Evolutionary conservation across 2,329 filamentous ascomycete species (phyloP).

Genomic region (Xylaria sp.): DNA sequence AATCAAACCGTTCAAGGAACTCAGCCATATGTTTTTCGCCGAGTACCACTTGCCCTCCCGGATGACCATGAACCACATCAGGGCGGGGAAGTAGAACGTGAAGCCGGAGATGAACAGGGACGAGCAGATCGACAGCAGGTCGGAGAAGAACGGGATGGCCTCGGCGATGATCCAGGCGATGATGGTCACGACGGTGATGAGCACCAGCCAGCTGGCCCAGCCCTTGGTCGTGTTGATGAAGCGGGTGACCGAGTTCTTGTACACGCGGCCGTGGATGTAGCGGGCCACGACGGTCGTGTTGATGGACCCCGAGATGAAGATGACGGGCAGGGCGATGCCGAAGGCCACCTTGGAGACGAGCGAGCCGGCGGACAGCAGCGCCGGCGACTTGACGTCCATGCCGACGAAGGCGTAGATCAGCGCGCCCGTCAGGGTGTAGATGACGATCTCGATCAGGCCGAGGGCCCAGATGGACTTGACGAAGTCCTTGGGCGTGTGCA

Average conservation of each 20-base stretch:
- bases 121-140: slow-evolving; percentile 61
- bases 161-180: slow-evolving; percentile 72
- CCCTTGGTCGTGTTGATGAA: slow-evolving; percentile 40
- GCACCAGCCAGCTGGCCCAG: slow-evolving; percentile 55
- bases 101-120: slow-evolving; percentile 56
- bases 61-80: slow-evolving; percentile 41
- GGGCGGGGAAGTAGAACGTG: slow-evolving; percentile 41
- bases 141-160: slow-evolving; percentile 72
- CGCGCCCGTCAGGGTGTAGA: slow-evolving; percentile 63
- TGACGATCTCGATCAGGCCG: slow-evolving; percentile 55
- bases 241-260: slow-evolving; percentile 34
- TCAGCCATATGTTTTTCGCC: slow-evolving; percentile 32
- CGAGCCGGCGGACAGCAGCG: slow-evolving; percentile 58
- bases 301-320: slow-evolving; percentile 66
- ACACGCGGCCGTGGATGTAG: slow-evolving; percentile 40
- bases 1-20: slow-evolving; percentile 27
- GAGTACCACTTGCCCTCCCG: slow-evolving; percentile 34
- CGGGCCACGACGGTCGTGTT: slow-evolving; percentile 58
- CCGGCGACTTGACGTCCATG: slow-evolving; percentile 58
- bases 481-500: slow-evolving; percentile 44
- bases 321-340: slow-evolving; percentile 64
- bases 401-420: slow-evolving; percentile 67
- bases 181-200: slow-evolving; percentile 62
- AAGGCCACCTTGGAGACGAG: slow-evolving; percentile 62
- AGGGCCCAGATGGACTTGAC: slow-evolving; percentile 52